Evolutionary conservation across 179 eudicot species (phyloP).

Genomic region (Vitellaria paradoxa): DNA sequence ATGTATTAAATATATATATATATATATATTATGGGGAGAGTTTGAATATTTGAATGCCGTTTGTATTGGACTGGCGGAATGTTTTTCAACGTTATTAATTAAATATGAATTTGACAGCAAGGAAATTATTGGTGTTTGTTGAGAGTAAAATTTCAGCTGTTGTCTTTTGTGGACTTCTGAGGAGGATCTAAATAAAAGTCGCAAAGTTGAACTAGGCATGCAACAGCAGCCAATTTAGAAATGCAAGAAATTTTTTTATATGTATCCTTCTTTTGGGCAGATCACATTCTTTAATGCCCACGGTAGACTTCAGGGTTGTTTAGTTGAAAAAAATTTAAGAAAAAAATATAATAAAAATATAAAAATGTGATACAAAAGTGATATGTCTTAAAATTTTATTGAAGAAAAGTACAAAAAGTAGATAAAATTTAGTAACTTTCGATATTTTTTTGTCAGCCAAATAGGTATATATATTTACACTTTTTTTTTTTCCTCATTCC

Average conservation of each 20-base stretch:
- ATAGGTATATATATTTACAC: background rate
- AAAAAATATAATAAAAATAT: too few relatives aligned
- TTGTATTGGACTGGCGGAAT: conserved; percentile 14
- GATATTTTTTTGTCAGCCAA: too few relatives aligned
- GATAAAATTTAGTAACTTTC: too few relatives aligned
- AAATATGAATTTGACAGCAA: background rate
- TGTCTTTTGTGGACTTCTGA: background rate
- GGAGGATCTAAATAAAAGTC: background rate
- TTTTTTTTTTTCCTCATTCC: background rate
- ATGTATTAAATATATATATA: background rate
- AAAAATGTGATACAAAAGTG: too few relatives aligned
- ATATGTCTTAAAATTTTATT: too few relatives aligned
- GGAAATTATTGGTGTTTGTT: background rate
- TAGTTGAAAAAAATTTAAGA: background rate
- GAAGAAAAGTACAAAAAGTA: too few relatives aligned
- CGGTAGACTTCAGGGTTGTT: background rate
- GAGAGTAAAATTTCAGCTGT: background rate
- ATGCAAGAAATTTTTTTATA: too few relatives aligned
- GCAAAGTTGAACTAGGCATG: background rate
- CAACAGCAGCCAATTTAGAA: conserved; percentile 18
- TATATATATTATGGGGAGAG: background rate
- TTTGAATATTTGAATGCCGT: conserved; percentile 15
- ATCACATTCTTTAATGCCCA: background rate
- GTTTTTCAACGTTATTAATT: background rate
- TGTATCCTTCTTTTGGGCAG: background rate